Evolutionary conservation across 768 basidiomycete species (phyloP).

Genomic region (Holtermanniella nyarrowii): DNA sequence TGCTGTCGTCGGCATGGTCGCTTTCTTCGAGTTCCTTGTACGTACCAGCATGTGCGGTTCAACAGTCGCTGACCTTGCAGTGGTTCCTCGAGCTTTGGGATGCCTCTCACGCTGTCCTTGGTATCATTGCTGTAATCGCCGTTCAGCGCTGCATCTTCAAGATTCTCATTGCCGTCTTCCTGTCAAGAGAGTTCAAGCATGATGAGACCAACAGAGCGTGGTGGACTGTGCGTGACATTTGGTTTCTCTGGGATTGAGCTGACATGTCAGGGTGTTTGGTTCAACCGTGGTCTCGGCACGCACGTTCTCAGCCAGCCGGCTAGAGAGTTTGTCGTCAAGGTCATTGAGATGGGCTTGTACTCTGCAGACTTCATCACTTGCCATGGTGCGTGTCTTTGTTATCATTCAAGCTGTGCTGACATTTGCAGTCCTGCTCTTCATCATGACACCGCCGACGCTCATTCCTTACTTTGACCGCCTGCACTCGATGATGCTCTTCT

Average conservation of each 20-base stretch:
- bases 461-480: constrained; percentile 85
- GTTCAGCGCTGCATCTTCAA: constrained; percentile 92
- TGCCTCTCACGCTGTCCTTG: constrained; percentile 81
- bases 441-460: constrained; percentile 76
- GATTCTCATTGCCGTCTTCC: constrained; percentile 81
- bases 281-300: constrained; percentile 79
- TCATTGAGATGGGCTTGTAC: constrained; percentile 91
- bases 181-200: constrained; percentile 97
- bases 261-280: constrained; percentile 52
- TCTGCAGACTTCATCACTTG: constrained; percentile 71
- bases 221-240: constrained; percentile 71
- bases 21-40: constrained; percentile 93
- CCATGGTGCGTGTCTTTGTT: constrained; percentile 21
- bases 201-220: constrained; percentile 97
- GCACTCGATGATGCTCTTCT: constrained; percentile 87
- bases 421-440: constrained; percentile 60
- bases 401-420: background rate
- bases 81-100: constrained; percentile 95
- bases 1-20: constrained; percentile 67
- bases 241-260: background rate
- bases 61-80: constrained; percentile 43
- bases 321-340: constrained; percentile 94
- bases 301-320: constrained; percentile 96
- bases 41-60: constrained; percentile 39
- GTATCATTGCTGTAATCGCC: constrained; percentile 72